A percentile compares a stretch with the other conserved stretches of the same genome.
These are phyloP conservation scores for Cynanchum wilfordii DNA, from an alignment of 257 asterid species.

Conservation along the genomic window DNA sequence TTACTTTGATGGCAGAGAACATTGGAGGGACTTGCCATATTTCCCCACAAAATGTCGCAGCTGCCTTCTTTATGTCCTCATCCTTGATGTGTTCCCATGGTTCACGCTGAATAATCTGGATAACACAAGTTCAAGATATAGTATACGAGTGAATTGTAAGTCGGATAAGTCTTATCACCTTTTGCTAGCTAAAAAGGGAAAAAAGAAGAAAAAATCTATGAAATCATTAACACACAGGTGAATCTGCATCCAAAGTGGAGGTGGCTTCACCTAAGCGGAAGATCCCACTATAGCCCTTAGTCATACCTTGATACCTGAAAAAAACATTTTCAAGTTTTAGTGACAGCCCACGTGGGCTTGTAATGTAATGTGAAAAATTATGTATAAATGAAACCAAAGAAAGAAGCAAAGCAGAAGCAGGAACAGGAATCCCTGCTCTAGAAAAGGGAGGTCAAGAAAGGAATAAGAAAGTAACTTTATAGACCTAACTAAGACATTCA, in stretches of 20 bases:
- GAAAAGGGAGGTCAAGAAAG: neutral
- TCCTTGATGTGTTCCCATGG: conserved; percentile 96
- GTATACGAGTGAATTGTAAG: neutral
- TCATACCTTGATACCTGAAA: conserved; percentile 93
- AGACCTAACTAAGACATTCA: neutral
- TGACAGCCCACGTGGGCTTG: conserved; percentile 3
- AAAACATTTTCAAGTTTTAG: conserved; percentile 17
- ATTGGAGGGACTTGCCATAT: conserved; percentile 99
- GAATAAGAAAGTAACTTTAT: neutral
- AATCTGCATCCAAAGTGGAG: conserved; percentile 98
- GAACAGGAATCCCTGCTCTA: neutral
- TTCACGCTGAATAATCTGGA: conserved; percentile 81
- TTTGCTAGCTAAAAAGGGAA: neutral
- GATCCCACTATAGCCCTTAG: conserved; percentile 90
- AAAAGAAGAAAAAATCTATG: conserved; percentile 3
- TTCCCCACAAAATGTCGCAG: conserved; percentile 80
- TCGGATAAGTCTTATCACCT: neutral
- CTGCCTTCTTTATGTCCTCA: conserved; percentile 69
- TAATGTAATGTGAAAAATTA: neutral
- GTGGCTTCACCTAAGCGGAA: conserved; percentile 98
- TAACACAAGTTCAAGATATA: neutral
- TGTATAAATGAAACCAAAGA: neutral
- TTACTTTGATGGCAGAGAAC: conserved; percentile 99
- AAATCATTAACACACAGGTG: conserved; percentile 59
- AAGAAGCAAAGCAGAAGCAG: neutral